Evolutionary conservation across 495 filamentous ascomycete genomes (phyloP).

Genomic region (Aspergillus egyptiacus): DNA sequence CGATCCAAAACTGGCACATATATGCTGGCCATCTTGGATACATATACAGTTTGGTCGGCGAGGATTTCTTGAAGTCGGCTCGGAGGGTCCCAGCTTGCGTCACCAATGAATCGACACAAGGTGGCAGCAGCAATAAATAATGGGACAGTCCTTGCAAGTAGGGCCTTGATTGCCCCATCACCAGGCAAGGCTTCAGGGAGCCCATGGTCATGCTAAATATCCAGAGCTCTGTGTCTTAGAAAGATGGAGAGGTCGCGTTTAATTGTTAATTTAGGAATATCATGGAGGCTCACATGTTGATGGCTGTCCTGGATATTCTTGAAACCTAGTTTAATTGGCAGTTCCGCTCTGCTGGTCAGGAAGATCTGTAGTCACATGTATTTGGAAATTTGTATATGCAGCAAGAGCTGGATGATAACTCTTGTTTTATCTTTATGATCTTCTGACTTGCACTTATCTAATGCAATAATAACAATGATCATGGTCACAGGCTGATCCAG

Average conservation of each 20-base stretch:
- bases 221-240: slow-evolving; percentile 13
- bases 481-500: slow-evolving; percentile 4
- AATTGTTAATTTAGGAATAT: slow-evolving; percentile 15
- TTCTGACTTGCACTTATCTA: slow-evolving; percentile 40
- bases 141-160: slow-evolving; percentile 17
- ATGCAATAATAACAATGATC: slow-evolving; percentile 40
- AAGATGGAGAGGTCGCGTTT: slow-evolving; percentile 22
- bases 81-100: slow-evolving; percentile 13
- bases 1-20: slow-evolving; percentile 24
- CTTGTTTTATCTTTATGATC: slow-evolving; percentile 28
- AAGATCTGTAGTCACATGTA: slow-evolving; percentile 19
- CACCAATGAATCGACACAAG: slow-evolving; percentile 23
- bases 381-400: not conserved
- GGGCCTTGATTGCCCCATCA: slow-evolving; percentile 2
- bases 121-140: slow-evolving; percentile 30
- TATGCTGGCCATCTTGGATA: slow-evolving; percentile 11
- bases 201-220: slow-evolving; percentile 4
- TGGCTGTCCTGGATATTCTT: not conserved
- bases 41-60: slow-evolving; percentile 1
- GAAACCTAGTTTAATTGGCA: slow-evolving; percentile 31
- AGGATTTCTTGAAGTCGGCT: slow-evolving; percentile 16
- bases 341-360: slow-evolving; percentile 38
- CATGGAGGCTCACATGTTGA: slow-evolving; percentile 5
- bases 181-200: slow-evolving; percentile 33
- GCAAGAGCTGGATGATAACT: slow-evolving; percentile 23